These are phyloP conservation scores for Neoscytalidium dimidiatum DNA, from an alignment of 2,329 filamentous ascomycete species.

Conservation along the genomic window DNA sequence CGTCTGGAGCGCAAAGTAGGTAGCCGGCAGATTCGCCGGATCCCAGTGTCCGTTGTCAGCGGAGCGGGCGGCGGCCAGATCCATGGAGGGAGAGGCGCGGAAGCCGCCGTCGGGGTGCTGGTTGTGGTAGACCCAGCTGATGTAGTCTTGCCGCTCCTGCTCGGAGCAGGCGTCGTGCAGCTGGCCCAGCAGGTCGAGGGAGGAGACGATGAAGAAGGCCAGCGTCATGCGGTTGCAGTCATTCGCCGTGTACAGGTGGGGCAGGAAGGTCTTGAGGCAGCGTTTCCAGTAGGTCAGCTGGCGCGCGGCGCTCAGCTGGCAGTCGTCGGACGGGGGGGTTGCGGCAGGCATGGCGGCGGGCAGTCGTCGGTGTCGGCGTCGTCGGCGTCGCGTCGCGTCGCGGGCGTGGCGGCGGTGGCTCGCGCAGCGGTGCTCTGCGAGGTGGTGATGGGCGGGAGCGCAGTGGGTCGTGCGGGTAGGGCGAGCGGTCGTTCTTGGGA, in stretches of 20 bases:
- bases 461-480: slow-evolving; percentile 13
- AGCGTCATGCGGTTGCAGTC: slow-evolving; percentile 91
- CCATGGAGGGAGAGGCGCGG: slow-evolving; percentile 75
- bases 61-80: slow-evolving; percentile 46
- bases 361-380: no score
- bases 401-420: no score
- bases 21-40: slow-evolving; percentile 82
- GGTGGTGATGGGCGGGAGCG: not conserved
- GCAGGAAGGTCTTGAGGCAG: slow-evolving; percentile 79
- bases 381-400: no score
- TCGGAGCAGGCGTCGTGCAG: slow-evolving; percentile 57
- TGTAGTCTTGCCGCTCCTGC: slow-evolving; percentile 58
- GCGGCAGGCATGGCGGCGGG: not conserved
- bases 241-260: slow-evolving; percentile 79
- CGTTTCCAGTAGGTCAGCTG: slow-evolving; percentile 93
- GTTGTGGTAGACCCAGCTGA: slow-evolving; percentile 80
- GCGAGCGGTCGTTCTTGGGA: not conserved
- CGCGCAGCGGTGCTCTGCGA: not conserved
- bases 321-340: no score
- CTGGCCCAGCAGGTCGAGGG: slow-evolving; percentile 75
- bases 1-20: slow-evolving; percentile 81
- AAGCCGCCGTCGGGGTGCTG: slow-evolving; percentile 89
- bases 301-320: slow-evolving; percentile 36
- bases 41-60: slow-evolving; percentile 59
- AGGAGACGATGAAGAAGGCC: slow-evolving; percentile 84